A percentile compares a stretch with the other conserved stretches of the same genome.
Conservation (phyloP, 257 asterid genomes). For the Solanum appendiculatum region DNA sequence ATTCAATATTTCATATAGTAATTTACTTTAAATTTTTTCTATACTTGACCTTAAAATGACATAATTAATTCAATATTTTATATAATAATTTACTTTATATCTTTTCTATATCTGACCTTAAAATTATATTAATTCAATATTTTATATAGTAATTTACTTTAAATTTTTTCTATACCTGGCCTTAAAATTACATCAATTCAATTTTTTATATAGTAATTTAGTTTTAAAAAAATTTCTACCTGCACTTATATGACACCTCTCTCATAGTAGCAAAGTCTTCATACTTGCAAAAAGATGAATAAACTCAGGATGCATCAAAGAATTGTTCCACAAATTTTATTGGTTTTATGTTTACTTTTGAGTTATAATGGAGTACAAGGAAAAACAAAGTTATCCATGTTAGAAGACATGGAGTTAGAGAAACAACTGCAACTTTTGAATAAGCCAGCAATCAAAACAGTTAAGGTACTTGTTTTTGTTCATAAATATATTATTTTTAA, state of each 20-base stretch:
- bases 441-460: not conserved
- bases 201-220: too few relatives aligned
- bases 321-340: not conserved
- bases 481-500: not conserved
- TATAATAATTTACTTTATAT: too few relatives aligned
- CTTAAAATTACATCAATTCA: not conserved
- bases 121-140: too few relatives aligned
- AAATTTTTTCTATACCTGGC: not conserved
- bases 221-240: not conserved
- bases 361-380: not conserved
- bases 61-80: too few relatives aligned
- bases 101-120: too few relatives aligned
- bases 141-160: too few relatives aligned
- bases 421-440: not conserved
- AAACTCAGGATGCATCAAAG: not conserved
- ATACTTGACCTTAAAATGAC: too few relatives aligned
- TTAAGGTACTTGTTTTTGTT: not conserved
- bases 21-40: too few relatives aligned
- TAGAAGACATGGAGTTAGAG: not conserved
- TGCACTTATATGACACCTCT: not conserved
- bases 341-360: not conserved
- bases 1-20: too few relatives aligned
- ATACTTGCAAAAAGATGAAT: not conserved
- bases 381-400: too few relatives aligned
- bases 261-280: not conserved